Base-by-base conservation (phyloP, 2,329 filamentous ascomycete species). In the Sporothrix schenckii region DNA sequence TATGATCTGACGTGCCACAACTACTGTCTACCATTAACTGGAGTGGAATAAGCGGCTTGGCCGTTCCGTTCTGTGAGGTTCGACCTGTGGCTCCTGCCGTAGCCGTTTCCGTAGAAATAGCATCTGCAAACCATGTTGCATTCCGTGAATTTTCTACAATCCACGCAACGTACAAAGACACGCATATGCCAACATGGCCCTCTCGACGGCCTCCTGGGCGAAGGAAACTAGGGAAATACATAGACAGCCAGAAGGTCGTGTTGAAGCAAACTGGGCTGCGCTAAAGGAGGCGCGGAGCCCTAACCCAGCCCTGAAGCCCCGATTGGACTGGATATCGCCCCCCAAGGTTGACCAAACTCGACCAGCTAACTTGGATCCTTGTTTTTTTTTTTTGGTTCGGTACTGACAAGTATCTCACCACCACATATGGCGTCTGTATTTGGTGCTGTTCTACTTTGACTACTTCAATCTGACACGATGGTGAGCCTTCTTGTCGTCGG, bases 251-350 rank as follows among this genome's bases (percentile, higher is more conserved):
- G 34, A 16, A 27, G 39, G n/a, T 14, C 41, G 13, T 14, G 34
- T 34, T 34, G 34, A 19, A 63, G 58, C n/a, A 47, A 47, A 63
- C 58, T 27, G 58, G 58, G 39, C 58, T 63, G 58, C 39, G 58
- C 58, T 63, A 47, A 47, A 63, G n/a, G 39, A 47, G 58, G 58
- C 58, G 58, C 39, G n/a, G 39, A 24, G 58, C 58, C 56, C 56
- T 44, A 44, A 61, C 56, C 56, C 56, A 44, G 56, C 44, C n/a
- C 10, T n/a, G 21, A 39, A 44, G 34, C 24, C 52, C 52, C 52
- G 27, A 24, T 54, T 54, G 19, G 52, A 54, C 52, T 13, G 4
- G 52, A 54, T 54, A 24, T 54, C 52, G 52, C 52, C 52, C 52
- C 52, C 54, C 30, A 58, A 41, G 16, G 13, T 54, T 54, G 52